Evolutionary conservation across 2,329 filamentous ascomycete species (phyloP).

Genomic region (Fusarium foetens): DNA sequence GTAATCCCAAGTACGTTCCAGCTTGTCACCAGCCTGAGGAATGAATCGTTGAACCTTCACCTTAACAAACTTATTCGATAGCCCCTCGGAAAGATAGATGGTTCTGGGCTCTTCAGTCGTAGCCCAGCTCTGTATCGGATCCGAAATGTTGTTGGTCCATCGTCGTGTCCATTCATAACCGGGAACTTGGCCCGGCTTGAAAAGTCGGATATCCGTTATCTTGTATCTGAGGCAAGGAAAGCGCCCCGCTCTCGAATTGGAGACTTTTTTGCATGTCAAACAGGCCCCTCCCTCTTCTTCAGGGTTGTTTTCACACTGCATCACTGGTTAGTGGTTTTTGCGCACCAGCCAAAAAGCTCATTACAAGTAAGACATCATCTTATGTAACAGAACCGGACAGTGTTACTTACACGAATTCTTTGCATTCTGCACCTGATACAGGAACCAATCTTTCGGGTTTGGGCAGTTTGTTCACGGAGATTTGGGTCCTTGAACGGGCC

Average conservation of each 20-base stretch:
- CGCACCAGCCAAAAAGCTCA: background rate
- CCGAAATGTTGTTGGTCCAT: constrained; percentile 65
- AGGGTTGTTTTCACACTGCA: constrained; percentile 63
- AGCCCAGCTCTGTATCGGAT: constrained; percentile 67
- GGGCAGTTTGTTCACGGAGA: constrained; percentile 64
- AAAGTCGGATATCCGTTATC: constrained; percentile 66
- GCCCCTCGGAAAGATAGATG: constrained; percentile 65
- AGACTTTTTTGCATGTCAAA: constrained; percentile 63
- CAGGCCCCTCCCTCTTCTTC: constrained; percentile 60
- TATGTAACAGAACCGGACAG: background rate
- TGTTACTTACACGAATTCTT: constrained; percentile 64
- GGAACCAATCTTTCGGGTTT: constrained; percentile 66
- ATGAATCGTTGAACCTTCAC: constrained; percentile 65
- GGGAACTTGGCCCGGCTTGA: constrained; percentile 67
- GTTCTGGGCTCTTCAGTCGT: constrained; percentile 60
- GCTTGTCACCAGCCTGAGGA: constrained; percentile 64
- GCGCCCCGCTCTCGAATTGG: constrained; percentile 61
- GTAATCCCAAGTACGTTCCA: constrained; percentile 64
- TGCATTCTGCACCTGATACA: constrained; percentile 72
- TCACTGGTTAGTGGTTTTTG: constrained; percentile 14
- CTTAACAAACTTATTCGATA: constrained; percentile 58
- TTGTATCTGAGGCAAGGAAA: constrained; percentile 70
- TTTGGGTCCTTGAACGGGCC: constrained; percentile 66
- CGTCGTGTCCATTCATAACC: constrained; percentile 68
- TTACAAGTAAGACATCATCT: background rate